phyloP scores from a whole-genome alignment of 2,329 filamentous ascomycete species.

The Myriosclerotinia curreyana region DNA sequence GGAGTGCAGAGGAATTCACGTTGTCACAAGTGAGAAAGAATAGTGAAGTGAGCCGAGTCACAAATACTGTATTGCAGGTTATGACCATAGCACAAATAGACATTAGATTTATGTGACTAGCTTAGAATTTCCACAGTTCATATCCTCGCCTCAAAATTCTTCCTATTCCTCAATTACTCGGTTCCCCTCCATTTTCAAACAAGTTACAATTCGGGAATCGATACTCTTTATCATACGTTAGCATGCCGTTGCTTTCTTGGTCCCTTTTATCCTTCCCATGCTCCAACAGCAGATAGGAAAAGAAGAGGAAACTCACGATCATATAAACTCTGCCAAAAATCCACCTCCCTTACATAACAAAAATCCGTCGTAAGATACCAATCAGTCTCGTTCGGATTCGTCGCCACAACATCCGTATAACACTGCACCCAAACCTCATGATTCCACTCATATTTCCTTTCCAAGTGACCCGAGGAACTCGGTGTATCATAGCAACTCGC shows the following conservation, averaged over 20 bases:
- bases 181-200: neutral
- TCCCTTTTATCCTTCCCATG: neutral
- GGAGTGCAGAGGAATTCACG: no score
- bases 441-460: conserved; percentile 12
- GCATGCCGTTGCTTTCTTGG: neutral
- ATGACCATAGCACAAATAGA: no score
- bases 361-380: conserved; percentile 32
- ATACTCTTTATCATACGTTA: conserved; percentile 11
- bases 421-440: conserved; percentile 18
- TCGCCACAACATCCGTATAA: neutral
- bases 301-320: conserved; percentile 23
- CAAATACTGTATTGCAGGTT: no score
- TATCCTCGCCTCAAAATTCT: no score
- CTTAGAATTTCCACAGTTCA: no score
- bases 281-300: neutral
- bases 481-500: conserved; percentile 25
- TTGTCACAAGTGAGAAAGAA: no score
- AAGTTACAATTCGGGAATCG: conserved; percentile 8
- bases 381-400: conserved; percentile 21
- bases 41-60: no score
- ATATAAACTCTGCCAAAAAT: conserved; percentile 29
- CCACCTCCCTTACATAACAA: conserved; percentile 29
- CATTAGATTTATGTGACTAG: no score
- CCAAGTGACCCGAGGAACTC: conserved; percentile 8
- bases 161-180: no score